Conservation (phyloP, 2,329 filamentous ascomycete genomes). For the Aureobasidium melanogenum region DNA sequence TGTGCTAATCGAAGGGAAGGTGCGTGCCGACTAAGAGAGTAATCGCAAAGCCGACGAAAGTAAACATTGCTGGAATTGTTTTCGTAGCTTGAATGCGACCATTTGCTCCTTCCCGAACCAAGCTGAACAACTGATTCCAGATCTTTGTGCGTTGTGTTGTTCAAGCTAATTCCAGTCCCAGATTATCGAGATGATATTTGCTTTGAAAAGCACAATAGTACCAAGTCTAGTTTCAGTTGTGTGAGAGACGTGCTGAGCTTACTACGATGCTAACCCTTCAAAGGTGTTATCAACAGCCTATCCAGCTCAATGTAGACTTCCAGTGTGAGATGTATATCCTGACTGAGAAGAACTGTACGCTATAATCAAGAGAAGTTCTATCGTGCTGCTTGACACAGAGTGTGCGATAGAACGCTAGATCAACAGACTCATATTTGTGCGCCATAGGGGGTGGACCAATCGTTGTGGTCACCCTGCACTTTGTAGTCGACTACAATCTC, state of each 20-base stretch:
- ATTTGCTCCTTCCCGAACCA: not conserved
- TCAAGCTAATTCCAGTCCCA: not conserved
- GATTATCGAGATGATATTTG: not conserved
- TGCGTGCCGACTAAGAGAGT: not conserved
- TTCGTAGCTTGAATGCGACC: not conserved
- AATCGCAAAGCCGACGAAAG: not conserved
- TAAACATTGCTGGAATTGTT: not conserved
- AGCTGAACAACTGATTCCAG: not conserved
- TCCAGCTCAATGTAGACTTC: not conserved
- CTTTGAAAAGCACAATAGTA: not conserved
- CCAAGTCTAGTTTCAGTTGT: not conserved
- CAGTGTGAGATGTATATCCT: not conserved
- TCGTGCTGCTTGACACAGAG: not conserved
- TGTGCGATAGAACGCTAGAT: not conserved
- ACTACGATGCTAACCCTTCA: not conserved
- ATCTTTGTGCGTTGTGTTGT: not conserved
- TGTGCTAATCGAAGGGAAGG: not conserved
- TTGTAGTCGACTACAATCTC: not conserved
- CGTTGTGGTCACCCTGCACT: not conserved
- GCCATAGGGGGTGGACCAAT: too few species aligned
- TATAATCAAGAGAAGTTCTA: not conserved
- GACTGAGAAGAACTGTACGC: too few species aligned
- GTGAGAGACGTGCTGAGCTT: not conserved
- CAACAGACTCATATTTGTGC: not conserved
- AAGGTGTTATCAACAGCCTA: not conserved